Evolutionary conservation across 768 basidiomycete genomes (phyloP), one percentile per base, ranked within the genome.

Genomic region (Termitomyces sp.): DNA sequence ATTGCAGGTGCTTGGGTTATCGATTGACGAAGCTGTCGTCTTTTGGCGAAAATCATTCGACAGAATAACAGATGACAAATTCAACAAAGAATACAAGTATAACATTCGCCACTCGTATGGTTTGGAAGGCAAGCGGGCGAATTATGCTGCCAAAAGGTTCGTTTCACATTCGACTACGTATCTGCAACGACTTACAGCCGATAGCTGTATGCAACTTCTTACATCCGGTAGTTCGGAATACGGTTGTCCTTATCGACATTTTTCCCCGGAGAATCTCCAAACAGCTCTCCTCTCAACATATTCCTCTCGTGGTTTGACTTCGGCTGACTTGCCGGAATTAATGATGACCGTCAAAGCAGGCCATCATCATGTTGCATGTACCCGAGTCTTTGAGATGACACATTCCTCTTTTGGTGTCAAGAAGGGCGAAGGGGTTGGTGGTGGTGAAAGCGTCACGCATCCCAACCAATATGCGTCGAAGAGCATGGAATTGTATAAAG

Each of bases 71-170:
- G 96, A 98, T 58, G 94, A 98, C 73, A 88, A 93, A 69, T 99
- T 98, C 74, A 96, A 95, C 77, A 99, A 98, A 69, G 91, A 97
- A 68, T 88, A 98, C 79, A 88, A 85, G 65, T 99, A 99, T 71
- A 99, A 98, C 63, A 94, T 99, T 65, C 87, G 96, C 46, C 97
- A 99, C 69, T 87, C 86, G 5, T 99, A 87, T 66, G 97, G 97
- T 38, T 74, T 97, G 52, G 97, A 98, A 69, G 97, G 97, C 10
- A 92, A 89, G 71, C 84, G 96, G 45, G 90, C 88, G 41, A 98
- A 98, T 67, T 99, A 99, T 70, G 81, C 92, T 1, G 94, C 97
- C 0, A 92, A 88, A 74, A 95, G 83, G 96, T 91, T 47, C 10
- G 20, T 57, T 46, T 64, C 8, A 43, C 2, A 38, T 13, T 57